These are phyloP conservation scores for Amanita exitialis DNA, from an alignment of 768 basidiomycete genomes.

Conservation along the genomic window DNA sequence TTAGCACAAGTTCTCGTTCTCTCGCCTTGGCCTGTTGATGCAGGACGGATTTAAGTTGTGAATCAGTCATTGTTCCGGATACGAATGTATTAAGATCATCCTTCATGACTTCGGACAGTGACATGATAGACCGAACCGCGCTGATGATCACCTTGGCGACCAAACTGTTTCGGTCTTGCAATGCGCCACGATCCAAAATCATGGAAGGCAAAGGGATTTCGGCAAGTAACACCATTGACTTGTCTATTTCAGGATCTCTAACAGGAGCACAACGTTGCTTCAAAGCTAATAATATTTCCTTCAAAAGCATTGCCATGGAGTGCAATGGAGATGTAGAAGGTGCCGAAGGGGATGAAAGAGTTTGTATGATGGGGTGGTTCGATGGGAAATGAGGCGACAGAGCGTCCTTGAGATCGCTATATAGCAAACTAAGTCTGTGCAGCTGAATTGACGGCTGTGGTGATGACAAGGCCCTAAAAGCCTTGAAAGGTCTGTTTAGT, in stretches of 20 bases:
- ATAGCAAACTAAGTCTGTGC: conserved; percentile 44
- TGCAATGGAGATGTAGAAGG: conserved; percentile 62
- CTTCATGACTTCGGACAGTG: conserved; percentile 55
- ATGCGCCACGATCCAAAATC: not conserved
- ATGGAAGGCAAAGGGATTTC: not conserved
- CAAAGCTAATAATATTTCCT: conserved; percentile 41
- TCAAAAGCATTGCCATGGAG: conserved; percentile 43
- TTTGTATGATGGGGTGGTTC: conserved; percentile 36
- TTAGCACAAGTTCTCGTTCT: conserved; percentile 45
- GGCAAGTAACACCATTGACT: conserved; percentile 25
- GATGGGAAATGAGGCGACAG: conserved; percentile 51
- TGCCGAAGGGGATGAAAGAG: conserved; percentile 47
- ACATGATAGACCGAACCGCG: conserved; percentile 35
- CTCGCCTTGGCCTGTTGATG: conserved; percentile 39
- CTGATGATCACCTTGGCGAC: conserved; percentile 41
- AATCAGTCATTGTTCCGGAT: conserved; percentile 57
- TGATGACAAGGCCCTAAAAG: conserved; percentile 42
- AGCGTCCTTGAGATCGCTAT: conserved; percentile 39
- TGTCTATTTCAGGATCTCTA: conserved; percentile 46
- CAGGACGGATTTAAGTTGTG: conserved; percentile 40
- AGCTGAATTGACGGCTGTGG: conserved; percentile 51
- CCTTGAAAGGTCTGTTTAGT: conserved; percentile 26
- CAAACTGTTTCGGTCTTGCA: conserved; percentile 2
- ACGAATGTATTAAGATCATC: conserved; percentile 57
- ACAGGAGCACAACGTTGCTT: conserved; percentile 58